Evolutionary conservation across 768 basidiomycete genomes (phyloP).

Genomic region (Favolaschia claudopus): DNA sequence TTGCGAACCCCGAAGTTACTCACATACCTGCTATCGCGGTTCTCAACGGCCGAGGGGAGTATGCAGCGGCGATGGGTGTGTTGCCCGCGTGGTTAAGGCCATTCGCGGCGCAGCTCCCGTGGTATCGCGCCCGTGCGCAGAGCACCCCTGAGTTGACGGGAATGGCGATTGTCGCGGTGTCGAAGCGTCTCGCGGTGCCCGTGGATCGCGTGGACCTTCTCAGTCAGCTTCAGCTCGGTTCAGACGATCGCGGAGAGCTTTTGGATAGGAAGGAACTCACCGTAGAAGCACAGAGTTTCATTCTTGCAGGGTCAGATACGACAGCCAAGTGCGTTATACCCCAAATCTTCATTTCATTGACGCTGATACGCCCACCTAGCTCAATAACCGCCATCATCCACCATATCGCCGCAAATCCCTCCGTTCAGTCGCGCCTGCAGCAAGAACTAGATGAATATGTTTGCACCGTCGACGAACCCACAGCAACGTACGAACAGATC

Average conservation of each 20-base stretch:
- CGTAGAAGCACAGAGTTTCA: slow-evolving; percentile 84
- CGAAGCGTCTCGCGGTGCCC: slow-evolving; percentile 71
- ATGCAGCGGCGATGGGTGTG: slow-evolving; percentile 81
- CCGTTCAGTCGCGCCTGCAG: slow-evolving; percentile 74
- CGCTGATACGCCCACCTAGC: slow-evolving; percentile 45
- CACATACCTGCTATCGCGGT: slow-evolving; percentile 84
- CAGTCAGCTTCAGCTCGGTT: slow-evolving; percentile 77
- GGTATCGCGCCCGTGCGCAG: slow-evolving; percentile 71
- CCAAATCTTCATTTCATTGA: neutral
- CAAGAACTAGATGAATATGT: slow-evolving; percentile 75
- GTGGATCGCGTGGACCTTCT: slow-evolving; percentile 83
- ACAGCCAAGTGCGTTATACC: slow-evolving; percentile 77
- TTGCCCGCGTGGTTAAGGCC: slow-evolving; percentile 75
- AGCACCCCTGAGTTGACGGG: slow-evolving; percentile 79
- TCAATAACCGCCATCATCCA: slow-evolving; percentile 90
- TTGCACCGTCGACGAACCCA: slow-evolving; percentile 62
- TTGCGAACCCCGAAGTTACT: slow-evolving; percentile 49
- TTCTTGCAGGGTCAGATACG: slow-evolving; percentile 91
- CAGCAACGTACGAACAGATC: slow-evolving; percentile 68
- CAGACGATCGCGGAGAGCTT: slow-evolving; percentile 79
- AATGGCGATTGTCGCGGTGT: slow-evolving; percentile 78
- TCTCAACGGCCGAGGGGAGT: slow-evolving; percentile 90
- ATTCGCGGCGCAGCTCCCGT: slow-evolving; percentile 67
- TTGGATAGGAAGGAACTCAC: slow-evolving; percentile 86
- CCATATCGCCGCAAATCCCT: slow-evolving; percentile 75